Conservation (phyloP, 2,329 filamentous ascomycete genomes). For the Ceratocystis colombiana region DNA sequence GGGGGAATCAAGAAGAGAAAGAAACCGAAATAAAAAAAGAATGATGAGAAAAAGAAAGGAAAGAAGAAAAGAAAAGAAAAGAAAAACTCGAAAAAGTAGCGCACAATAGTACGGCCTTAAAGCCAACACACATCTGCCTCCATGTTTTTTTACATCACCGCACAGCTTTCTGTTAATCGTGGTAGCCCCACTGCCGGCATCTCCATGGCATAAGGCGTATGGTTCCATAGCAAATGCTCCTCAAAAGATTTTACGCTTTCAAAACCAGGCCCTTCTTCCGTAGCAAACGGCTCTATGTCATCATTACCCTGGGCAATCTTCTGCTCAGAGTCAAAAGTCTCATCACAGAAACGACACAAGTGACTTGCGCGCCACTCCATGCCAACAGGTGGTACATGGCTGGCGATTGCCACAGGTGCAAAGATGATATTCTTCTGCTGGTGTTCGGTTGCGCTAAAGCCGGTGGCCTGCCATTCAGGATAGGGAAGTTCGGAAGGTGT, state of each 20-base stretch:
- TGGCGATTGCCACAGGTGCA: slow-evolving; percentile 48
- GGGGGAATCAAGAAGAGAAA: slow-evolving; percentile 14
- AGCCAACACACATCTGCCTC: not conserved
- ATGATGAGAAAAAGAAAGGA: slow-evolving; percentile 6
- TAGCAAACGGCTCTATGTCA: slow-evolving; percentile 43
- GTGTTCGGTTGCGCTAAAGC: slow-evolving; percentile 34
- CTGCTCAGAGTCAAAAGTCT: slow-evolving; percentile 38
- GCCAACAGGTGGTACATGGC: slow-evolving; percentile 42
- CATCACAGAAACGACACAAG: slow-evolving; percentile 49
- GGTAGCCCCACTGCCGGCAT: slow-evolving; percentile 34
- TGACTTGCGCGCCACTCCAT: slow-evolving; percentile 45
- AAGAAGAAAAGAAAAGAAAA: slow-evolving; percentile 9
- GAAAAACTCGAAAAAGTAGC: slow-evolving; percentile 12
- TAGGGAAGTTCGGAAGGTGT: slow-evolving; percentile 26
- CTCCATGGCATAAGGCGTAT: slow-evolving; percentile 31
- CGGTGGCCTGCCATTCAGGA: slow-evolving; percentile 46
- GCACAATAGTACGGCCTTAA: not conserved
- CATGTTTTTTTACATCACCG: slow-evolving; percentile 36
- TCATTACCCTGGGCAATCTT: slow-evolving; percentile 37
- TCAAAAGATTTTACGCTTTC: slow-evolving; percentile 41
- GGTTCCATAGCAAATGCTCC: slow-evolving; percentile 49
- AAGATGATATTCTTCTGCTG: slow-evolving; percentile 45
- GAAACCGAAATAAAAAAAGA: slow-evolving; percentile 12
- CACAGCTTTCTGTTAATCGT: slow-evolving; percentile 35
- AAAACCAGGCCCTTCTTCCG: slow-evolving; percentile 42